Percentiles rank a stretch among this genome's conserved stretches.
phyloP scores from a whole-genome alignment of 345 rosid species.

The Salix purpurea region DNA sequence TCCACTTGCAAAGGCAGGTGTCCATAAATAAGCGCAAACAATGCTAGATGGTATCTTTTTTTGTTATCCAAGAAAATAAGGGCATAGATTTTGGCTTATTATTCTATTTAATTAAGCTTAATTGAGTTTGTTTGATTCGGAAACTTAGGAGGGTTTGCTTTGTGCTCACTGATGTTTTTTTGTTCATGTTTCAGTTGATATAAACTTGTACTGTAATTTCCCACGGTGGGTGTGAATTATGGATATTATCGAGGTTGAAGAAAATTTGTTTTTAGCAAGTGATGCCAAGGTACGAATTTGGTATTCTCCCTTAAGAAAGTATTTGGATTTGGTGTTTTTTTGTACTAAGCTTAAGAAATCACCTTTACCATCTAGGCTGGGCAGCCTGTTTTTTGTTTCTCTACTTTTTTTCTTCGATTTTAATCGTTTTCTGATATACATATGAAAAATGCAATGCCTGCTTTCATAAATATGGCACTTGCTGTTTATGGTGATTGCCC shows the following conservation, averaged over 20 bases:
- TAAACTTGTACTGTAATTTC: slow-evolving; percentile 32
- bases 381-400: not conserved
- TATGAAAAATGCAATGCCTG: not conserved
- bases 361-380: not conserved
- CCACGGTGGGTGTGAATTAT: slow-evolving; percentile 42
- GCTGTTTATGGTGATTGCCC: not conserved
- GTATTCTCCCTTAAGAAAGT: not conserved
- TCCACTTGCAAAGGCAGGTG: too few species aligned
- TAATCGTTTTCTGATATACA: not conserved
- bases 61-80: not conserved
- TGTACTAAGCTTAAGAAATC: not conserved
- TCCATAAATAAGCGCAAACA: too few species aligned
- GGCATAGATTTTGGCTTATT: not conserved
- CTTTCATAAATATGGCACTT: not conserved
- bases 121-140: not conserved
- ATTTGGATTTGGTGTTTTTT: slow-evolving; percentile 1
- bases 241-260: slow-evolving; percentile 88
- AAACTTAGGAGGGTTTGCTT: not conserved
- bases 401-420: not conserved
- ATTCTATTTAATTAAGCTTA: not conserved
- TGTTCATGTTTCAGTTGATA: slow-evolving; percentile 33
- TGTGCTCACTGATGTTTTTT: slow-evolving; percentile 10
- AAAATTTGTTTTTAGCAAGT: slow-evolving; percentile 76
- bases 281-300: slow-evolving; percentile 84
- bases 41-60: not conserved